Evolutionary conservation across 1,139 yeast species (phyloP), one percentile per base, ranked within the genome.

Genomic region (Schizosaccharomyces versatilis): DNA sequence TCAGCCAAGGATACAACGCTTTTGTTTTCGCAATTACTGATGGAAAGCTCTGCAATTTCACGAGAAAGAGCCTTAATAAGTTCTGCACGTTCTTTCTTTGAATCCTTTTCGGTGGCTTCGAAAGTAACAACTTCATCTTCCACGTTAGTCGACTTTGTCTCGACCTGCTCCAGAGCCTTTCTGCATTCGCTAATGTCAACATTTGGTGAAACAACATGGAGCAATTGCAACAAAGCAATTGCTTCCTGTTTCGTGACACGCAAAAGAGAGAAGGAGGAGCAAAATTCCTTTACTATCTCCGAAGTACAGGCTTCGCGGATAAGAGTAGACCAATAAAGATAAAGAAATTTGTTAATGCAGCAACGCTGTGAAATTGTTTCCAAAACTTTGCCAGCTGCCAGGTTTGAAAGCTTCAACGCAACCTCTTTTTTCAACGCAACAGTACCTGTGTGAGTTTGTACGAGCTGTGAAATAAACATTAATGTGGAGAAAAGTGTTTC

Each of bases 401-500:
- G 17, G 7, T 41, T 40, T 15, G 38, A 47, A 41, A 59, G 19
- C 9, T 47, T 41, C 10, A 41, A 38, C 36, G 42, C 52, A 14
- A 55, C 52, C 5, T 47, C 51, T 6, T 40, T 19, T 8, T 59
- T 47, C 36, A 59, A 41, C 10, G 55, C 52, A 6, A 38, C 12
- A 14, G 49, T 17, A 8, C 57, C 59, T 9, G 54, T 55, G 38
- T 55, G 53, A 24, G 54, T 47, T 53, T 55, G 58, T 14, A 47
- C 58, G 39, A 69, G 58, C 58, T 70, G 73, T 3, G 71, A 64
- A 40, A 71, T 61, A 42, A 71, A 68, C 1, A 70, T 65, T 24
- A 71, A 57, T 42, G 67, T 65, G 7, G 24, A 36, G 6, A 3
- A 14, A 8, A 44, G 19, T 10, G 19, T 44, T 32, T 65, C 62